Evolutionary conservation across 106 monocot genomes (phyloP), one percentile per base, ranked within the genome.

Genomic region (Cymbidium sinense): DNA sequence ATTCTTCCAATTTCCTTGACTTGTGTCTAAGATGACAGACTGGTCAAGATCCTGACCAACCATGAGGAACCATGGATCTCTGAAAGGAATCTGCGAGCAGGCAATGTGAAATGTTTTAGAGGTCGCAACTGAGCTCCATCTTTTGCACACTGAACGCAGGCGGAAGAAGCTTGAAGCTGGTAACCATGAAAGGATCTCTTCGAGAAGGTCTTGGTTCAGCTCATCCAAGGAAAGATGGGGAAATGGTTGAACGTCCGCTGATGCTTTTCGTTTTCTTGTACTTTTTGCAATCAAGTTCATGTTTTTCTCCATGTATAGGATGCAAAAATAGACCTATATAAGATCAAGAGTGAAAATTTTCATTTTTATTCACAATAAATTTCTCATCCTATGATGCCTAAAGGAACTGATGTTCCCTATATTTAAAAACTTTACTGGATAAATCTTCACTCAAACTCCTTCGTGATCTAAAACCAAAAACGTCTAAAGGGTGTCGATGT

Each of bases 31-130:
- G 36, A 90, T 74, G 43, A 87, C 0, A 0, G 83, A 80, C 28
- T 75, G 85, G 70, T 83, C 50, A 5, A 85, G 85, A 30, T 83
- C 75, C 7, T 84, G 80, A 43, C 76, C 84, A 27, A 90, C 90
- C 92, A 95, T 92, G 55, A 87, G 83, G 43, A 92, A 92, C 91
- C 89, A 95, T 0, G 92, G 95, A 1, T 88, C 84, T 44, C 95
- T 72, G 77, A 43, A 77, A 3, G 77, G 88, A 39, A 93, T 80
- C 50, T 80, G 82, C 4, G 91, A 84, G 79, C 95, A 96, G 41
- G 90, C 84, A 2, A 79, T 18, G 7, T 23, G 81, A 33, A 96
- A 96, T 1, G 95, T 73, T 0, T 87, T 52, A 6, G 95, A 96
- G 50, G 82, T 19, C 6, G 84, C 77, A 50, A 83, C 81, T 4